Evolutionary conservation across 2,329 filamentous ascomycete genomes (phyloP), one percentile per base, ranked within the genome.

Genomic region (Fonsecaea pugnacius): DNA sequence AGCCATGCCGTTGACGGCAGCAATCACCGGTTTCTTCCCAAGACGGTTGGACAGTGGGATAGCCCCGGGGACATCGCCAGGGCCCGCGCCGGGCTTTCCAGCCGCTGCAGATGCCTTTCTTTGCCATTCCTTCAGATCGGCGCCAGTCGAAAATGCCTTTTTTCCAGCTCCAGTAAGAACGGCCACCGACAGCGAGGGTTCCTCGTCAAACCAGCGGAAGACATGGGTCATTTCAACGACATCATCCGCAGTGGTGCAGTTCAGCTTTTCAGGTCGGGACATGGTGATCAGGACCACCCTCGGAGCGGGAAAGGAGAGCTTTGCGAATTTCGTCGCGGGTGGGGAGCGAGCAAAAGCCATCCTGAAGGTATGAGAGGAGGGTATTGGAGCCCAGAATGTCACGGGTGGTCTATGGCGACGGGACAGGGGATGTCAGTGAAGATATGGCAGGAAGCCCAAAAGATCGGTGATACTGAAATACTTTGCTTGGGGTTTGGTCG

Each of bases 1-100:
- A 65, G 88, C 90, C 14, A 89, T 78, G 7, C 91, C 90, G 72
- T 92, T 91, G 24, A 92, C 88, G 1, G 90, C 91, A 1, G 87
- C 89, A 32, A 93, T 84, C 56, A 94, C 81, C 6, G 90, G 90
- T 72, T 93, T 93, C 75, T 85, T 86, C 51, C 89, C 89, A 3
- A 76, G 75, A 33, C 89, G 83, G 68, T 89, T 87, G 56, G 84
- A 48, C 24, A 67, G 18, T 10, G 60, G 56, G 18, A 57, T 32
- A 1, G 38, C 78, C n/a, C 77, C 78, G 5, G 71, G 51, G 0
- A 38, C 56, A 32, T 63, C 40, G 18, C 55, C 55, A 6, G 40
- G 36, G n/a, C 36, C 36, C 10, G 48, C 51, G 18, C 56, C 51
- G 12, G 55, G 55, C n/a, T 63, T 48, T 12, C 46, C 58, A 51